A percentile compares a stretch with the other conserved stretches of the same genome.
Conservation (phyloP, 164 flowering plant genomes). For the Saururus chinensis region DNA sequence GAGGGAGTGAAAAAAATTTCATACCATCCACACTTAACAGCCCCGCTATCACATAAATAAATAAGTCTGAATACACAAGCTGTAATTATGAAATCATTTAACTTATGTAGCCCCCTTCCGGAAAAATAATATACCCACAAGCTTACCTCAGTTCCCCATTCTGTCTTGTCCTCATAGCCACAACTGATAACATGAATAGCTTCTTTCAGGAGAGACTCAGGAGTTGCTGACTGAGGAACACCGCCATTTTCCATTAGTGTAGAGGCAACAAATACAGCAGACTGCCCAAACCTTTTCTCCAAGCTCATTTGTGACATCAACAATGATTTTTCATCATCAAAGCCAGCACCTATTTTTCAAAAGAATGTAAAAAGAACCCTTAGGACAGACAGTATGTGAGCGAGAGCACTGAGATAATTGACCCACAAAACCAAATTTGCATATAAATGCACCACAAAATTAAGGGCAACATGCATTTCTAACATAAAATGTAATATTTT, state of each 20-base stretch:
- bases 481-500: too few species aligned
- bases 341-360: constrained; percentile 18
- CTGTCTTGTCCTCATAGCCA: constrained; percentile 52
- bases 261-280: constrained; percentile 39
- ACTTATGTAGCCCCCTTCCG: background rate
- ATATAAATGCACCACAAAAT: too few species aligned
- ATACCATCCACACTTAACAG: too few species aligned
- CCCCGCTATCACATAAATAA: too few species aligned
- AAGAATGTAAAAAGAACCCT: background rate
- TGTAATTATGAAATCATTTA: too few species aligned
- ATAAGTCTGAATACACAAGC: too few species aligned
- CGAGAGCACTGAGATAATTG: too few species aligned
- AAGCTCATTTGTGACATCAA: constrained; percentile 28
- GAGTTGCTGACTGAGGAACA: constrained; percentile 20
- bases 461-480: too few species aligned
- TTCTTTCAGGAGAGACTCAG: constrained; percentile 31
- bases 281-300: constrained; percentile 45
- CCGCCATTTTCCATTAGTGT: constrained; percentile 41
- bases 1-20: too few species aligned
- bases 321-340: constrained; percentile 21
- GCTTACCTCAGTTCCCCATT: constrained; percentile 46
- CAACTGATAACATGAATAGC: constrained; percentile 50
- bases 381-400: background rate
- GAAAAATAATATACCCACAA: background rate
- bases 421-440: too few species aligned